These are phyloP conservation scores for Cutaneotrichosporon cutaneum DNA, from an alignment of 1,284 basidiomycete genomes.

Conservation along the genomic window DNA sequence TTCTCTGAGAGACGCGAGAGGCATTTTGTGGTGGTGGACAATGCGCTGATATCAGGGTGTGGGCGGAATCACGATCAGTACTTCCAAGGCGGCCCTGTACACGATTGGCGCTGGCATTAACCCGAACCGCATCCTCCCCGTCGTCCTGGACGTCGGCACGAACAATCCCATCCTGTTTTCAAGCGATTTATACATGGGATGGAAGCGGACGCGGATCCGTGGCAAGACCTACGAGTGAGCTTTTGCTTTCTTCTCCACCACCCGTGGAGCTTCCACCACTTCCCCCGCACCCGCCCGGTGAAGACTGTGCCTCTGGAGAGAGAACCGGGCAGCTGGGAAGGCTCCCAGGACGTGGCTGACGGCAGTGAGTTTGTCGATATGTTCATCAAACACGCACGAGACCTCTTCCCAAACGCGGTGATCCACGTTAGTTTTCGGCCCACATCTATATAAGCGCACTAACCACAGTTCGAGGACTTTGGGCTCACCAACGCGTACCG, in stretches of 20 bases:
- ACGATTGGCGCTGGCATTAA: slow-evolving; percentile 78
- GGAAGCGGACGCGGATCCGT: slow-evolving; percentile 54
- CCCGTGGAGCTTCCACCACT: too few relatives aligned
- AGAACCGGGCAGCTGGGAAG: not conserved
- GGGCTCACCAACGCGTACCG: slow-evolving; percentile 66
- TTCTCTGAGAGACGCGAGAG: too few relatives aligned
- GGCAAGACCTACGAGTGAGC: slow-evolving; percentile 52
- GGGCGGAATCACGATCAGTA: slow-evolving; percentile 63
- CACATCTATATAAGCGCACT: too few relatives aligned
- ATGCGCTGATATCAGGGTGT: slow-evolving; percentile 48
- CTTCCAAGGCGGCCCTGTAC: slow-evolving; percentile 83
- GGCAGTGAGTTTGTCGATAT: slow-evolving; percentile 46
- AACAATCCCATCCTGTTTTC: slow-evolving; percentile 61
- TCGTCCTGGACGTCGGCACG: slow-evolving; percentile 75
- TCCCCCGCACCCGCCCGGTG: too few relatives aligned
- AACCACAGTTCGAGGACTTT: slow-evolving; percentile 55
- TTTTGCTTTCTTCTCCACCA: too few relatives aligned
- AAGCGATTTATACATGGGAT: slow-evolving; percentile 54
- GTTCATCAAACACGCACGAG: slow-evolving; percentile 55
- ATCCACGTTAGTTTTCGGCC: slow-evolving; percentile 37
- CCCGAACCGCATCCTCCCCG: slow-evolving; percentile 63
- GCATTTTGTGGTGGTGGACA: too few relatives aligned
- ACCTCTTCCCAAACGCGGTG: slow-evolving; percentile 54
- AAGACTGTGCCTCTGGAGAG: not conserved
- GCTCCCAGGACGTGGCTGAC: not conserved